Conservation (phyloP, 257 asterid species). For the Solanum phureja region DNA sequence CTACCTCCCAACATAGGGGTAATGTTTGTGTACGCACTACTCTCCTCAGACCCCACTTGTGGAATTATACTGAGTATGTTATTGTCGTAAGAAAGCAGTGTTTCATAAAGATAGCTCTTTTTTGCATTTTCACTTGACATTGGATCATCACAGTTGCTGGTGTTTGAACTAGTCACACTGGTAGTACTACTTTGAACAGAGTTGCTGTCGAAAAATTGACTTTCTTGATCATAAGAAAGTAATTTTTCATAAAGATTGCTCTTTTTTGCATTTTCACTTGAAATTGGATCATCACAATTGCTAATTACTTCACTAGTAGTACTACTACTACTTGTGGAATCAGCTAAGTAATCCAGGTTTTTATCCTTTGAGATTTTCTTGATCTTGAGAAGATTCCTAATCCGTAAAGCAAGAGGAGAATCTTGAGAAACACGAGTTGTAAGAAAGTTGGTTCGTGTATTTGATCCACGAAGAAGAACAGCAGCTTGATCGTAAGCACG, state of each 20-base stretch:
- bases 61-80: neutral
- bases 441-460: constrained; percentile 52
- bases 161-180: neutral
- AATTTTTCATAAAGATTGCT: neutral
- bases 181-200: neutral
- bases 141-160: neutral
- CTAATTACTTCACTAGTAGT: neutral
- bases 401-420: constrained; percentile 54
- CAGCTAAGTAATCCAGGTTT: neutral
- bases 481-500: constrained; percentile 72
- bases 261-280: neutral
- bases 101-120: neutral
- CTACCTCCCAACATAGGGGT: neutral
- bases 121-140: neutral
- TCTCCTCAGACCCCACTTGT: neutral
- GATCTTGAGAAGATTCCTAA: constrained; percentile 36
- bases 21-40: neutral
- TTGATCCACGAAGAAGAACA: constrained; percentile 52
- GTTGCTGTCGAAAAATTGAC: constrained; percentile 8
- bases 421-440: constrained; percentile 21
- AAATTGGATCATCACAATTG: neutral
- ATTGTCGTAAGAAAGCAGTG: neutral
- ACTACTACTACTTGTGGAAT: neutral
- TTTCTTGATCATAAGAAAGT: neutral
- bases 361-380: constrained; percentile 13